A percentile compares a stretch with the other conserved stretches of the same genome.
Conservation (phyloP, 225 moss, liverwort and hornwort species). For the Physcomitrium patens region DNA sequence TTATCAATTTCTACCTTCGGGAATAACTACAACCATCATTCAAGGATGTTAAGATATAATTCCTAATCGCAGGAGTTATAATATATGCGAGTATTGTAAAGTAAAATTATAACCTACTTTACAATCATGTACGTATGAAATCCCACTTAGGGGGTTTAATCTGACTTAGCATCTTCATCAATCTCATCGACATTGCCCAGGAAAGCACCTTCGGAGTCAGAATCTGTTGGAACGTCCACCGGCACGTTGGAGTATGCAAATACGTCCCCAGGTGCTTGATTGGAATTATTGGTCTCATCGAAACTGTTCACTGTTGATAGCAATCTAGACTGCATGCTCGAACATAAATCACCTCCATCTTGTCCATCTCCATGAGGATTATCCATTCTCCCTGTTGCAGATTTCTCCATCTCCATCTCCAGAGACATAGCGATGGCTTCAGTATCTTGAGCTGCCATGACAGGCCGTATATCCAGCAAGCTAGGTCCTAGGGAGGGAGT, state of each 20-base stretch:
- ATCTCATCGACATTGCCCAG: slow-evolving; percentile 57
- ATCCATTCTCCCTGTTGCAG: slow-evolving; percentile 30
- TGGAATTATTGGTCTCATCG: slow-evolving; percentile 27
- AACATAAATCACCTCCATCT: slow-evolving; percentile 31
- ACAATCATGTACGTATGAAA: background rate
- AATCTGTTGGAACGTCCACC: slow-evolving; percentile 71
- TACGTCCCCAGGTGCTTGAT: slow-evolving; percentile 41
- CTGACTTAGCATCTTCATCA: slow-evolving; percentile 68
- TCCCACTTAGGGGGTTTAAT: slow-evolving; percentile 18
- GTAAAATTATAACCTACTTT: no score
- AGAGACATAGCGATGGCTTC: slow-evolving; percentile 40
- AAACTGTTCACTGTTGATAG: slow-evolving; percentile 25
- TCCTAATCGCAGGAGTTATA: no score
- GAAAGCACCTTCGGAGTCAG: slow-evolving; percentile 82
- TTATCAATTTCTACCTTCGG: no score
- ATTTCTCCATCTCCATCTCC: slow-evolving; percentile 35
- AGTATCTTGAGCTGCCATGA: slow-evolving; percentile 23
- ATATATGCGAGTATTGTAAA: no score
- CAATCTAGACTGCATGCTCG: slow-evolving; percentile 22
- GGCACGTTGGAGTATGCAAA: slow-evolving; percentile 59
- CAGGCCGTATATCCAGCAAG: slow-evolving; percentile 43
- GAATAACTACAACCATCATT: no score
- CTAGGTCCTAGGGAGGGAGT: slow-evolving; percentile 44
- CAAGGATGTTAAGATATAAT: no score
- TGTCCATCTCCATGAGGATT: slow-evolving; percentile 7